Conservation (phyloP, 1,284 basidiomycete species). For the Irpex rosettiformis region DNA sequence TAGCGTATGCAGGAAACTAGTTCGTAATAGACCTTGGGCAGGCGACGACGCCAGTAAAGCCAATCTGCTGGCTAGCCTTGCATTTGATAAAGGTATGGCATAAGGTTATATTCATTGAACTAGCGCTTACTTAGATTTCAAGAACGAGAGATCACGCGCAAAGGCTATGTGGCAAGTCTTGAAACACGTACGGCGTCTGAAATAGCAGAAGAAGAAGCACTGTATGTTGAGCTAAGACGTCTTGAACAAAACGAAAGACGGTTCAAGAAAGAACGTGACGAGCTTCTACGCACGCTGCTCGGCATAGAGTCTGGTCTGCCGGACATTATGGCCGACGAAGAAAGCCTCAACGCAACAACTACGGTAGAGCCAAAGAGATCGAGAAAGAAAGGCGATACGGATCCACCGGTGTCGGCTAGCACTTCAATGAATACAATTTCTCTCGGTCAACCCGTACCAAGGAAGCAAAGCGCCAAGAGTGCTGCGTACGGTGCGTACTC, state of each 20-base stretch:
- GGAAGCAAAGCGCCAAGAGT: slow-evolving; percentile 48
- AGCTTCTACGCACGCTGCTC: slow-evolving; percentile 80
- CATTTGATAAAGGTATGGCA: slow-evolving; percentile 78
- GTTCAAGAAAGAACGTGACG: slow-evolving; percentile 89
- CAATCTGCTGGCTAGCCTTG: slow-evolving; percentile 66
- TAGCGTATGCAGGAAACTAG: slow-evolving; percentile 85
- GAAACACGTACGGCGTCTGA: slow-evolving; percentile 87
- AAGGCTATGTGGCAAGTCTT: slow-evolving; percentile 83
- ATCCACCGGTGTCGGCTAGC: slow-evolving; percentile 47
- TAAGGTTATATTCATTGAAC: not conserved
- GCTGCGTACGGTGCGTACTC: slow-evolving; percentile 50
- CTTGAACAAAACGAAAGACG: slow-evolving; percentile 90
- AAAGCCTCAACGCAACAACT: slow-evolving; percentile 31
- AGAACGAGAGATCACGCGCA: slow-evolving; percentile 89
- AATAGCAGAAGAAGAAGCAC: slow-evolving; percentile 92
- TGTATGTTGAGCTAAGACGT: slow-evolving; percentile 92
- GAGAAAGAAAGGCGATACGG: slow-evolving; percentile 57
- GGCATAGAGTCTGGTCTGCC: slow-evolving; percentile 85
- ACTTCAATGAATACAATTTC: slow-evolving; percentile 37
- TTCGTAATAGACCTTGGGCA: slow-evolving; percentile 80
- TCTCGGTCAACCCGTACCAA: slow-evolving; percentile 41
- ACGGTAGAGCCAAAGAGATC: slow-evolving; percentile 35
- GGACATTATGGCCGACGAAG: slow-evolving; percentile 62
- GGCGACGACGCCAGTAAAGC: slow-evolving; percentile 74
- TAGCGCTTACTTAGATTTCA: slow-evolving; percentile 11